phyloP scores from a whole-genome alignment of 768 basidiomycete species.

The Mycena olivaceomarginata region DNA sequence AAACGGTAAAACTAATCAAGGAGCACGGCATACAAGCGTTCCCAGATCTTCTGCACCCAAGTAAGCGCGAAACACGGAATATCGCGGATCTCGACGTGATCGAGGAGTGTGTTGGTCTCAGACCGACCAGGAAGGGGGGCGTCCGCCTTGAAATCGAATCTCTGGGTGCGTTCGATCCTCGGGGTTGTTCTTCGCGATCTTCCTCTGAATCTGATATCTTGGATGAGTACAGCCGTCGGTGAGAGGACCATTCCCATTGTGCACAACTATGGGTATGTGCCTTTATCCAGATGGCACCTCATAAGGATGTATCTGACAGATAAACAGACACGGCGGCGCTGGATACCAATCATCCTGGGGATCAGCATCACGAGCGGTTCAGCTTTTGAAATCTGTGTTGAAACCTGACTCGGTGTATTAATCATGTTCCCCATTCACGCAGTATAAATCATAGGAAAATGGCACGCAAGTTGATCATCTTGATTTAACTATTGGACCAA shows the following conservation, averaged over 20 bases:
- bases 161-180: constrained; percentile 2
- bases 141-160: constrained; percentile 16
- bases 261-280: constrained; percentile 33
- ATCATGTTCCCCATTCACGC: too few species aligned
- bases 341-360: neutral
- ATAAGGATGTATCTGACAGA: neutral
- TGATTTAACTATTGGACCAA: too few species aligned
- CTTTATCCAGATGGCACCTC: neutral
- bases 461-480: too few species aligned
- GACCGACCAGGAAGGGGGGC: constrained; percentile 29
- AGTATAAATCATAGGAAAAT: too few species aligned
- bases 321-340: neutral
- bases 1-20: constrained; percentile 32
- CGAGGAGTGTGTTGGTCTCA: constrained; percentile 39
- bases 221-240: neutral
- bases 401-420: too few species aligned
- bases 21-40: constrained; percentile 28
- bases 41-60: constrained; percentile 32
- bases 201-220: neutral
- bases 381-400: too few species aligned
- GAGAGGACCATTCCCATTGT: constrained; percentile 7
- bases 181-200: neutral
- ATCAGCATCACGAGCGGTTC: neutral
- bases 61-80: constrained; percentile 22
- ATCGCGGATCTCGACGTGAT: constrained; percentile 40